Percentiles rank a stretch among this genome's conserved stretches.
These are phyloP conservation scores for Ambrosia artemisiifolia DNA, from an alignment of 129 eudicot genomes.

Conservation along the genomic window DNA sequence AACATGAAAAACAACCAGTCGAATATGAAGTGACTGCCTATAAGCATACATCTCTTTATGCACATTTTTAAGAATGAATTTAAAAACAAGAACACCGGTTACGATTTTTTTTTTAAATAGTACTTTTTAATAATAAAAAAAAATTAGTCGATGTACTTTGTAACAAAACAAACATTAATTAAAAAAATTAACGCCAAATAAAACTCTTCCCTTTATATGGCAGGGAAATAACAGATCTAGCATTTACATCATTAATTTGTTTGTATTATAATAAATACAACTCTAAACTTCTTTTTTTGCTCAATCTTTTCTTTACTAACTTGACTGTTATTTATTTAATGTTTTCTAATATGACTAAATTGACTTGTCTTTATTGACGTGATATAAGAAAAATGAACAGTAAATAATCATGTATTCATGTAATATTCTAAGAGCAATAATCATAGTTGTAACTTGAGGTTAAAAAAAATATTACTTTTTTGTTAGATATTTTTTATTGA, in stretches of 20 bases:
- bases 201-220: not conserved
- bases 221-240: not conserved
- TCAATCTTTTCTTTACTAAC: slow-evolving; percentile 5
- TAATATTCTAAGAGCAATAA: not conserved
- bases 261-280: not conserved
- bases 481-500: not conserved
- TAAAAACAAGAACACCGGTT: not conserved
- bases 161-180: not conserved
- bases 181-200: not conserved
- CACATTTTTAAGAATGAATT: not conserved
- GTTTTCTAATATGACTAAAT: not conserved
- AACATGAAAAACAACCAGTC: slow-evolving; percentile 18
- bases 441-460: not conserved
- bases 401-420: not conserved
- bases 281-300: not conserved
- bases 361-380: slow-evolving; percentile 4
- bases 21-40: not conserved
- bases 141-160: not conserved
- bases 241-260: not conserved
- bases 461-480: not conserved
- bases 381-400: not conserved
- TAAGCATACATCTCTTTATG: not conserved
- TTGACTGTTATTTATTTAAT: not conserved
- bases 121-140: no score
- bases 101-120: not conserved